Conservation (phyloP, 2,329 filamentous ascomycete species). For the Phaeosphaeriaceae sp. region DNA sequence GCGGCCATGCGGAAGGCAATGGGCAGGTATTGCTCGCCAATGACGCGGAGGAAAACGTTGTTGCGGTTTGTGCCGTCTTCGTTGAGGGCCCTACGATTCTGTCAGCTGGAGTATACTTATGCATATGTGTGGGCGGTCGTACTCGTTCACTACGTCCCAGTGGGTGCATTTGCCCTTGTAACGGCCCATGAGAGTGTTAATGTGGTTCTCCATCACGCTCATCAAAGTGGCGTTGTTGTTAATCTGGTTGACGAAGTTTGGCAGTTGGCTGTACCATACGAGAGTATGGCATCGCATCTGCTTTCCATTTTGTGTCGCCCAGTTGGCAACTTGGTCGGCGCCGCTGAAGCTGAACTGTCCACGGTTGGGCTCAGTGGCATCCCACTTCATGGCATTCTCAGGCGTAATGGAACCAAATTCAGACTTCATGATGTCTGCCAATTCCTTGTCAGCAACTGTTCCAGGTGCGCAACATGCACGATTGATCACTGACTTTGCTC, state of each 20-base stretch:
- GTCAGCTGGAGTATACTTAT: neutral
- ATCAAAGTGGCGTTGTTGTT: constrained; percentile 47
- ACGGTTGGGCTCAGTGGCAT: constrained; percentile 46
- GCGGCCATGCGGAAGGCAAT: constrained; percentile 65
- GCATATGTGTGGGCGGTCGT: constrained; percentile 2
- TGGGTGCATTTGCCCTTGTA: constrained; percentile 48
- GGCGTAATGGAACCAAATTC: constrained; percentile 47
- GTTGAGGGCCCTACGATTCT: constrained; percentile 52
- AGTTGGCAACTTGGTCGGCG: constrained; percentile 45
- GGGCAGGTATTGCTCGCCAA: constrained; percentile 64
- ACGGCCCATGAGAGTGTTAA: constrained; percentile 43
- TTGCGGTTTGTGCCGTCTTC: constrained; percentile 63
- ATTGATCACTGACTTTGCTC: constrained; percentile 16
- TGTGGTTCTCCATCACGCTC: constrained; percentile 48
- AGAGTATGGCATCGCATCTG: constrained; percentile 49
- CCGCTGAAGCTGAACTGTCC: constrained; percentile 44
- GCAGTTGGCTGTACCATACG: constrained; percentile 50
- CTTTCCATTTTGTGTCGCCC: constrained; percentile 44
- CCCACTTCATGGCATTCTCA: constrained; percentile 51
- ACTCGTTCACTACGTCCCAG: constrained; percentile 50
- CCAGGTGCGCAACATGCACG: no score
- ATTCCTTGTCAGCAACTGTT: no score
- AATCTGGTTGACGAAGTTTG: constrained; percentile 45
- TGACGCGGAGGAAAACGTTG: constrained; percentile 62
- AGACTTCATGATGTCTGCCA: constrained; percentile 21